phyloP scores from a whole-genome alignment of 768 basidiomycete species.

The Rhizopogon salebrosus region DNA sequence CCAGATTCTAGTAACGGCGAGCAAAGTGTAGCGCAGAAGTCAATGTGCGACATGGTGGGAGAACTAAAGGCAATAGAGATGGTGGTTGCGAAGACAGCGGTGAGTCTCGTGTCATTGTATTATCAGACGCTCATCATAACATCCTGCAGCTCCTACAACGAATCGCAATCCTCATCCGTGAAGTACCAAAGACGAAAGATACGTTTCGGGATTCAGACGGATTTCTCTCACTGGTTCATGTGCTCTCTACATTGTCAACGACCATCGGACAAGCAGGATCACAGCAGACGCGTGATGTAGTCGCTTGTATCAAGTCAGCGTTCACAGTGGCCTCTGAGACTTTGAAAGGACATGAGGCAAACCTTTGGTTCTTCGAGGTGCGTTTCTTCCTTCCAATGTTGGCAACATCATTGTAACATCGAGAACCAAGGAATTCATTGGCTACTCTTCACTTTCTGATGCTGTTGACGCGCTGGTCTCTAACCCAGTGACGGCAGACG shows the following conservation, averaged over 20 bases:
- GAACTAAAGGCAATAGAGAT: conserved; percentile 57
- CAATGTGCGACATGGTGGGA: conserved; percentile 68
- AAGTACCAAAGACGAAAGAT: conserved; percentile 62
- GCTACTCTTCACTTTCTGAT: conserved; percentile 58
- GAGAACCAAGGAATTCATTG: conserved; percentile 37
- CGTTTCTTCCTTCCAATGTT: conserved; percentile 16
- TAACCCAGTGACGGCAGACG: conserved; percentile 42
- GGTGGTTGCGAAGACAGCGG: conserved; percentile 45
- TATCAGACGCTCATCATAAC: background rate
- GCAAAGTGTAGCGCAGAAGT: conserved; percentile 18
- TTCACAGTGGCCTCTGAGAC: conserved; percentile 65
- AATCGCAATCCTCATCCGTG: conserved; percentile 61
- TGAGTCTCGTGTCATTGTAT: conserved; percentile 23
- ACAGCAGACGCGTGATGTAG: conserved; percentile 33
- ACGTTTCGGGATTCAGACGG: conserved; percentile 82
- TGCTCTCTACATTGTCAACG: conserved; percentile 55
- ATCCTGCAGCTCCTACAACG: conserved; percentile 52
- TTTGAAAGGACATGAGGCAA: conserved; percentile 48
- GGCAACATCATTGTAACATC: conserved; percentile 30
- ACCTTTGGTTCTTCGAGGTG: conserved; percentile 66
- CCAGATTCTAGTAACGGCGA: background rate
- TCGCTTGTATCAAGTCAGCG: conserved; percentile 54
- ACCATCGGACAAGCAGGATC: conserved; percentile 21
- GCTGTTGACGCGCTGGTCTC: conserved; percentile 51
- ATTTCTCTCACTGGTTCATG: conserved; percentile 68